phyloP scores from a whole-genome alignment of 805 yeast species.

The Cyberlindnera galapagoensis region DNA sequence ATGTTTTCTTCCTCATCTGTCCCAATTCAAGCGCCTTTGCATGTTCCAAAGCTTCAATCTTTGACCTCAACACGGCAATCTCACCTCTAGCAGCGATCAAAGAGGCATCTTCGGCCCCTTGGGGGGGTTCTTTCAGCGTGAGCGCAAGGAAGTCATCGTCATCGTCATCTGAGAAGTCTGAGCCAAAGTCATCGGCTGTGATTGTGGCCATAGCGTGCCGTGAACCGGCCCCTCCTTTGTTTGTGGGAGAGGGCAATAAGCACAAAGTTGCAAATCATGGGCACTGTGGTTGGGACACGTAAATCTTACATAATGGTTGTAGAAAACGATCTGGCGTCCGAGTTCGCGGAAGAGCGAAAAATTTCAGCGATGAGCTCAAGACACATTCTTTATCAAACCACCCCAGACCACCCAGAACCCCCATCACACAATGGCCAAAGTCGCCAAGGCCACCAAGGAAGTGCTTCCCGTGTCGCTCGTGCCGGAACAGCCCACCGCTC shows the following conservation, averaged over 20 bases:
- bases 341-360: too few species aligned
- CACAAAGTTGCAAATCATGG: too few species aligned
- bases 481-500: constrained; percentile 79
- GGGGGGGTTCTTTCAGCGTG: constrained; percentile 32
- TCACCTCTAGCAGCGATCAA: constrained; percentile 69
- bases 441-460: constrained; percentile 1
- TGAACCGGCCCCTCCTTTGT: too few species aligned
- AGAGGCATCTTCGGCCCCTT: constrained; percentile 1
- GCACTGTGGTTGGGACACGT: too few species aligned
- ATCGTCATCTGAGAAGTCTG: constrained; percentile 15
- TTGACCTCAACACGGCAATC: constrained; percentile 68
- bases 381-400: too few species aligned
- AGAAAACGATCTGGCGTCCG: too few species aligned
- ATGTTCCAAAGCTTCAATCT: constrained; percentile 28
- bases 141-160: constrained; percentile 45
- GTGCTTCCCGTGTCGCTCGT: constrained; percentile 66
- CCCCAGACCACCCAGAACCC: too few species aligned
- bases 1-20: constrained; percentile 24
- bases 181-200: constrained; percentile 24
- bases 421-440: neutral
- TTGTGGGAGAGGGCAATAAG: too few species aligned
- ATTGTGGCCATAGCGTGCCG: constrained; percentile 22
- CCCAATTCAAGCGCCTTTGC: constrained; percentile 49
- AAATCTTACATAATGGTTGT: too few species aligned
- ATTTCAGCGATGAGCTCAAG: too few species aligned